These are phyloP conservation scores for Circinella umbellata DNA, from an alignment of 371 early-diverging fungal genomes.

Conservation along the genomic window DNA sequence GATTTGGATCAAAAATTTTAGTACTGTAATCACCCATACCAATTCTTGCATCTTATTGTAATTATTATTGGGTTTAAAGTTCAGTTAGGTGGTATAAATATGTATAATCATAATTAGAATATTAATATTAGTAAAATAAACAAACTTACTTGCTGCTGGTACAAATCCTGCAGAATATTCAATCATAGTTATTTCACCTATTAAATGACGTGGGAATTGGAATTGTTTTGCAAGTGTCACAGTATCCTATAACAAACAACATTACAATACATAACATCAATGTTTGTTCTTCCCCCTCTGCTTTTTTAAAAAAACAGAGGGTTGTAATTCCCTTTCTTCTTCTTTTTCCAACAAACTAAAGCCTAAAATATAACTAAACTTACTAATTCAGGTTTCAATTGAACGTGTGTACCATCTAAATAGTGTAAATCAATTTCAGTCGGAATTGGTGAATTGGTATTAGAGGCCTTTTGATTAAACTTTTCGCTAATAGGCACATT, in stretches of 20 bases:
- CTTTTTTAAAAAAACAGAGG: too few species aligned
- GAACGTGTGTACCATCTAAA: constrained; percentile 34
- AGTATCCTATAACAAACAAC: constrained; percentile 25
- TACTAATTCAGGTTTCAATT: constrained; percentile 36
- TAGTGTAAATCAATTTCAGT: constrained; percentile 25
- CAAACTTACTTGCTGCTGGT: constrained; percentile 31
- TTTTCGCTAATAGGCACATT: constrained; percentile 17
- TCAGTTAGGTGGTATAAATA: neutral
- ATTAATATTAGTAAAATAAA: neutral
- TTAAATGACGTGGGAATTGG: constrained; percentile 25
- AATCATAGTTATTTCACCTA: constrained; percentile 33
- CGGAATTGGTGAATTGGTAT: constrained; percentile 25
- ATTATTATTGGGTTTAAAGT: neutral
- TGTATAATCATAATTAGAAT: neutral
- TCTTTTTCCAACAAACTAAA: neutral
- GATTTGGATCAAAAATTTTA: constrained; percentile 23
- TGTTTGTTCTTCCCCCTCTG: neutral
- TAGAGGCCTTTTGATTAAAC: constrained; percentile 26
- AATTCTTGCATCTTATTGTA: constrained; percentile 29
- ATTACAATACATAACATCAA: neutral
- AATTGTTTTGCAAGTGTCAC: constrained; percentile 21
- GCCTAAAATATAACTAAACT: neutral
- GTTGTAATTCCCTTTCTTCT: neutral
- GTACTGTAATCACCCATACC: constrained; percentile 37
- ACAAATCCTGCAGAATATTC: constrained; percentile 25